A percentile compares a stretch with the other conserved stretches of the same genome.
These are phyloP conservation scores for Solanum clarkiae DNA, from an alignment of 257 asterid genomes.

Conservation along the genomic window DNA sequence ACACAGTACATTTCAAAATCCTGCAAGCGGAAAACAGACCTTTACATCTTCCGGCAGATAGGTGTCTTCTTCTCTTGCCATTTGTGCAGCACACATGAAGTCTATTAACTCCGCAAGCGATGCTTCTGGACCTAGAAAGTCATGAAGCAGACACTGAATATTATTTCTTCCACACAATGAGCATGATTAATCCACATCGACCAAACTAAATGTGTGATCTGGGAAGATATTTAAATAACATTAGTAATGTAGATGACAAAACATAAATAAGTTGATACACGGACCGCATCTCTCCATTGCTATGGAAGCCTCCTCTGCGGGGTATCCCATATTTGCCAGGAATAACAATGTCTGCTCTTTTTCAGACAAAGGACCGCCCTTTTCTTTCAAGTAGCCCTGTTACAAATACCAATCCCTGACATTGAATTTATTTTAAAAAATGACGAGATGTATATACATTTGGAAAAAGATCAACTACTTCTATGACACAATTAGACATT, in stretches of 20 bases:
- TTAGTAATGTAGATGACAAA: not conserved
- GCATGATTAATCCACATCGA: not conserved
- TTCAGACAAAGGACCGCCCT: constrained; percentile 1
- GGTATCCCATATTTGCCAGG: constrained; percentile 34
- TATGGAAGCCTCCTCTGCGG: constrained; percentile 20
- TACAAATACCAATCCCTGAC: not conserved
- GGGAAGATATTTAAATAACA: not conserved
- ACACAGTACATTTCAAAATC: not conserved
- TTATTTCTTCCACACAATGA: not conserved
- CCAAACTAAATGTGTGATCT: not conserved
- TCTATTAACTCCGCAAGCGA: constrained; percentile 41
- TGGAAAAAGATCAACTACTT: not conserved
- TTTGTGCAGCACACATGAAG: constrained; percentile 69
- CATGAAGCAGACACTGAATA: not conserved
- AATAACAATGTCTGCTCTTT: constrained; percentile 8
- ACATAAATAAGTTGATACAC: not conserved
- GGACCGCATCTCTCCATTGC: constrained; percentile 49
- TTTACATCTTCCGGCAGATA: constrained; percentile 41
- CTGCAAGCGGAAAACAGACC: constrained; percentile 22
- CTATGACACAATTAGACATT: not conserved
- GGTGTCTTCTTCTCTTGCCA: constrained; percentile 51
- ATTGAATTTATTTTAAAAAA: not conserved
- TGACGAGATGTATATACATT: not conserved
- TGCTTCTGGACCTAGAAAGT: constrained; percentile 52
- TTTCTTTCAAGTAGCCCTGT: constrained; percentile 3